Base-by-base conservation (phyloP, 1,139 yeast species). In the Chernovozyma aurita region DNA sequence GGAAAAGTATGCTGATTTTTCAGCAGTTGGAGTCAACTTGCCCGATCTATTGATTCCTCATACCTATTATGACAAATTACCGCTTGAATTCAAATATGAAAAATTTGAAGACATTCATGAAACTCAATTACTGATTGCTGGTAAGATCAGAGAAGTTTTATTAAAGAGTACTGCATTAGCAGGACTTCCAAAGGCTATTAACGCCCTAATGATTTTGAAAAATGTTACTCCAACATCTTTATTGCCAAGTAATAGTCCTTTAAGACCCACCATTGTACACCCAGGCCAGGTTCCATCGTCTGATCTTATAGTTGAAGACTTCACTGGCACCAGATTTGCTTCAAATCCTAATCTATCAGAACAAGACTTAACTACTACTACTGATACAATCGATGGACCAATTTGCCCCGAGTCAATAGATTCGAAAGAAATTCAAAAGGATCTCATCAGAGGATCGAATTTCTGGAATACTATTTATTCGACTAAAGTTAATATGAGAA, bases 131-230 rank as follows among this genome's bases (percentile, higher is more conserved):
- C 44, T 47, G 26, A 57, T 81, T 8, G 79, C 90, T 0, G 65
- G 70, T 31, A 75, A 82, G 49, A 65, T 84, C 40, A 65, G 95
- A 40, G 97, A 88, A 51, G 80, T 88, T 9, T 61, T 88, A 5
- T 62, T 88, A 51, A 88, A 88, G 54, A 70, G 86, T 7, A 72
- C 84, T 2, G 95, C 95, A 0, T 63, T 88, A 34, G 77, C 80
- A 13, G 97, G 97, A 0, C 67, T 88, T 18, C 97, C 97, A 1
- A 82, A 81, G 47, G 76, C 90, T 2, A 88, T 88, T 55, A 88
- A 88, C 55, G 76, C 95, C 2, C 61, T 88, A 50, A 81, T 77
- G 59, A 65, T 71, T 28, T 65, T 87, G 41, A 80, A 78, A 46
- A 71, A 73, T 30, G 80, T 68, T 1, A 85, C 95, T 0, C 95